Evolutionary conservation across 768 basidiomycete species (phyloP).

Genomic region (Trametes elegans): DNA sequence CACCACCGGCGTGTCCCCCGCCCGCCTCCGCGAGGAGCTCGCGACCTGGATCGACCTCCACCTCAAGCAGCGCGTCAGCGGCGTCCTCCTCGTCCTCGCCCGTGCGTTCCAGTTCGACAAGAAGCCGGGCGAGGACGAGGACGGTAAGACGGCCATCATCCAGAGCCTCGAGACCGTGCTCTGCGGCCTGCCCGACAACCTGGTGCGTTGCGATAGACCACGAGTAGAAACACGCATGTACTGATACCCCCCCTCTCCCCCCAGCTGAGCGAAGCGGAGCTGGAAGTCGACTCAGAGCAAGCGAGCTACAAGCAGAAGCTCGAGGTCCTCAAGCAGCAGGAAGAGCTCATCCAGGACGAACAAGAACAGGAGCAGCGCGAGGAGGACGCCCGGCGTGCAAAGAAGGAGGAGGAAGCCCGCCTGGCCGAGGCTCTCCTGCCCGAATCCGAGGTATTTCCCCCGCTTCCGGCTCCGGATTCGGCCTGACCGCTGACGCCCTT

Average conservation of each 20-base stretch:
- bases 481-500: background rate
- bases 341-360: slow-evolving; percentile 99
- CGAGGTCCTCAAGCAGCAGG: slow-evolving; percentile 96
- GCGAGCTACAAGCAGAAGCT: slow-evolving; percentile 98
- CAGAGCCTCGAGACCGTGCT: slow-evolving; percentile 85
- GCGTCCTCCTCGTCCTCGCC: slow-evolving; percentile 90
- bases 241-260: slow-evolving; percentile 7
- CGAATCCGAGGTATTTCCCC: slow-evolving; percentile 69
- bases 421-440: slow-evolving; percentile 82
- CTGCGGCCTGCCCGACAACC: slow-evolving; percentile 88
- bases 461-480: background rate
- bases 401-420: slow-evolving; percentile 72
- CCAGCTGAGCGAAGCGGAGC: slow-evolving; percentile 94
- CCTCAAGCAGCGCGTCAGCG: slow-evolving; percentile 86
- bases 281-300: slow-evolving; percentile 91
- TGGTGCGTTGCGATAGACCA: slow-evolving; percentile 53
- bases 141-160: slow-evolving; percentile 80
- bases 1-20: slow-evolving; percentile 83
- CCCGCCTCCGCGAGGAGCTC: slow-evolving; percentile 85
- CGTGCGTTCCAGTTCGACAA: slow-evolving; percentile 93
- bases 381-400: slow-evolving; percentile 84
- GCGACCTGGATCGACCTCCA: slow-evolving; percentile 92
- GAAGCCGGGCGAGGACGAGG: slow-evolving; percentile 68
- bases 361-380: slow-evolving; percentile 97
- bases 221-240: background rate